Evolutionary conservation across 768 basidiomycete species (phyloP).

Genomic region (Termitomyces sp.): DNA sequence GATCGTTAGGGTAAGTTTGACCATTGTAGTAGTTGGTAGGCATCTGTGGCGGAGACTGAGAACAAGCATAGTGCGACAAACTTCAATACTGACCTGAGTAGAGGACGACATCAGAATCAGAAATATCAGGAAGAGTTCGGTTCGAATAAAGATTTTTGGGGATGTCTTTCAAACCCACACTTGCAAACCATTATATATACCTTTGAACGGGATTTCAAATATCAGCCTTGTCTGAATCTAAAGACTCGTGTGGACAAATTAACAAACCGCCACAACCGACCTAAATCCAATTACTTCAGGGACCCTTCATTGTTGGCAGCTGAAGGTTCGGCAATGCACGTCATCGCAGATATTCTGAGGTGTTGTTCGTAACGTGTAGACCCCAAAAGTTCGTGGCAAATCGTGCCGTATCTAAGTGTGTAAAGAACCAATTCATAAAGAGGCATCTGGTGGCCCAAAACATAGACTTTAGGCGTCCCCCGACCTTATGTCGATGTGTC

Average conservation of each 20-base stretch:
- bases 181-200: conserved; percentile 4
- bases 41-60: neutral
- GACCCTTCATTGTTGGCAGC: conserved; percentile 8
- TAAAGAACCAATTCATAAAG: conserved; percentile 4
- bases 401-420: conserved; percentile 2
- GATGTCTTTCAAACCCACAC: neutral
- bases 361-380: conserved; percentile 7
- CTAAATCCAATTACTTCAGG: conserved; percentile 12
- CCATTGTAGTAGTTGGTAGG: neutral
- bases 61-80: neutral
- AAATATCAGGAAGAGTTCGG: neutral
- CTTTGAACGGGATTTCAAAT: conserved; percentile 7
- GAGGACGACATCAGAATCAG: conserved; percentile 15
- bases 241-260: conserved; percentile 1
- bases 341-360: neutral
- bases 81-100: conserved; percentile 7
- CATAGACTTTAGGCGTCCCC: conserved; percentile 19
- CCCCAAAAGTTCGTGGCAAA: conserved; percentile 12
- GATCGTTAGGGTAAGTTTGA: conserved; percentile 6
- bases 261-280: conserved; percentile 10
- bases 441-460: conserved; percentile 1
- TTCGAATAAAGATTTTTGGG: neutral
- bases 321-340: neutral
- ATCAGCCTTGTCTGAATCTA: neutral
- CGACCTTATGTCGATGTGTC: conserved; percentile 4